Evolutionary conservation across 805 yeast genomes (phyloP).

Genomic region (Schizosaccharomyces japonicus): DNA sequence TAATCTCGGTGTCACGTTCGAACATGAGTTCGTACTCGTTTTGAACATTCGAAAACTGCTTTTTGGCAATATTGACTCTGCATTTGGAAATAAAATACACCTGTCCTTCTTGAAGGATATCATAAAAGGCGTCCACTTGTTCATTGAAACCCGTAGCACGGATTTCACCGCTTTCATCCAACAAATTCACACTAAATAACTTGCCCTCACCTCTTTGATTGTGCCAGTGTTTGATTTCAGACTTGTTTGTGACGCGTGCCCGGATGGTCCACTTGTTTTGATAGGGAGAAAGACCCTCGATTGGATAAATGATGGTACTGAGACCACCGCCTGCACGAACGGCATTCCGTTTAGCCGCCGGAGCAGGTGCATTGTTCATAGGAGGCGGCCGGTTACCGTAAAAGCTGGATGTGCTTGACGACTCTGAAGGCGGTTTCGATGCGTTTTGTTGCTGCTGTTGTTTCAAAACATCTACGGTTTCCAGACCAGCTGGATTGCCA

Average conservation of each 20-base stretch:
- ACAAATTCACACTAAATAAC: conserved; percentile 61
- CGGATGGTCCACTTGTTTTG: conserved; percentile 79
- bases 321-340: neutral
- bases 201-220: conserved; percentile 75
- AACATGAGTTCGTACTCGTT: conserved; percentile 75
- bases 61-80: conserved; percentile 58
- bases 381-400: conserved; percentile 4
- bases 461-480: neutral
- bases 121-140: conserved; percentile 55
- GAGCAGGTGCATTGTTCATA: neutral
- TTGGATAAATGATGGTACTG: conserved; percentile 31
- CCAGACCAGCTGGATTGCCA: conserved; percentile 8
- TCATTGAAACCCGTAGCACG: conserved; percentile 87
- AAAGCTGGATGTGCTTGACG: neutral
- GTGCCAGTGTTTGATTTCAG: conserved; percentile 72
- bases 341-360: too few relatives aligned
- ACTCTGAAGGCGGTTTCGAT: neutral
- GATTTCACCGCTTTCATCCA: conserved; percentile 90
- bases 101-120: conserved; percentile 62
- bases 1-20: conserved; percentile 55
- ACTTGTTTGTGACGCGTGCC: conserved; percentile 72
- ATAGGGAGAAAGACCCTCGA: conserved; percentile 76
- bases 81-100: conserved; percentile 69
- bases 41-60: conserved; percentile 56
- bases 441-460: neutral